phyloP scores from a whole-genome alignment of 805 yeast genomes.

The Nakazawaea ernobii region DNA sequence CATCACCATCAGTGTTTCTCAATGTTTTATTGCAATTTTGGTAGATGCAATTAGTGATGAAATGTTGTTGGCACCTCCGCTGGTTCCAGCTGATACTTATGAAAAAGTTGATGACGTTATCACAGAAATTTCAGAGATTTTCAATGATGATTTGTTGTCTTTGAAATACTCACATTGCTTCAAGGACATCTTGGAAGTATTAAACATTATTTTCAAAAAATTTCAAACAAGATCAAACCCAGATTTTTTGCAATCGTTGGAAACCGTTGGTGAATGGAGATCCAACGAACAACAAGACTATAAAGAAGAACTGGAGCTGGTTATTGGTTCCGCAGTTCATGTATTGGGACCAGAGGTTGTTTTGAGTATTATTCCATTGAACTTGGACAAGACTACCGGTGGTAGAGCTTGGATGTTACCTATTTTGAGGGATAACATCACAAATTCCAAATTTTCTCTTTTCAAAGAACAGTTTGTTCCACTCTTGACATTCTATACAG shows the following conservation, averaged over 20 bases:
- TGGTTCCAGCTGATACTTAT: slow-evolving; percentile 41
- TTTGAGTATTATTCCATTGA: slow-evolving; percentile 68
- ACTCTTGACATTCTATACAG: slow-evolving; percentile 46
- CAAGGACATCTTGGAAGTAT: slow-evolving; percentile 63
- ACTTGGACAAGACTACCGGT: slow-evolving; percentile 52
- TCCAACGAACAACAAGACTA: slow-evolving; percentile 64
- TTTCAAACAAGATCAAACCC: slow-evolving; percentile 54
- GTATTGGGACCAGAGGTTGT: slow-evolving; percentile 86
- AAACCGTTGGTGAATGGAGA: slow-evolving; percentile 73
- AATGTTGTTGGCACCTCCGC: slow-evolving; percentile 46
- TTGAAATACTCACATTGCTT: slow-evolving; percentile 75
- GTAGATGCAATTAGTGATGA: slow-evolving; percentile 60
- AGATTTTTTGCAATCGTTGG: slow-evolving; percentile 53
- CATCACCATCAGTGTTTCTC: slow-evolving; percentile 72
- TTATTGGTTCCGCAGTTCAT: slow-evolving; percentile 71
- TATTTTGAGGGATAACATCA: slow-evolving; percentile 77
- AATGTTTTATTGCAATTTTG: slow-evolving; percentile 78
- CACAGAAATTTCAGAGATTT: slow-evolving; percentile 43
- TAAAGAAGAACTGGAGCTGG: slow-evolving; percentile 72
- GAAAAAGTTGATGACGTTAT: slow-evolving; percentile 53
- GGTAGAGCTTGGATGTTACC: slow-evolving; percentile 98
- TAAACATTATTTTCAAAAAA: slow-evolving; percentile 56
- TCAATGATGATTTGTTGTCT: slow-evolving; percentile 51
- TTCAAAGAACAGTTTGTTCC: slow-evolving; percentile 67
- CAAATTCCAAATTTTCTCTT: slow-evolving; percentile 60